These are phyloP conservation scores for Draba incana DNA, from an alignment of 345 rosid genomes.

Conservation along the genomic window DNA sequence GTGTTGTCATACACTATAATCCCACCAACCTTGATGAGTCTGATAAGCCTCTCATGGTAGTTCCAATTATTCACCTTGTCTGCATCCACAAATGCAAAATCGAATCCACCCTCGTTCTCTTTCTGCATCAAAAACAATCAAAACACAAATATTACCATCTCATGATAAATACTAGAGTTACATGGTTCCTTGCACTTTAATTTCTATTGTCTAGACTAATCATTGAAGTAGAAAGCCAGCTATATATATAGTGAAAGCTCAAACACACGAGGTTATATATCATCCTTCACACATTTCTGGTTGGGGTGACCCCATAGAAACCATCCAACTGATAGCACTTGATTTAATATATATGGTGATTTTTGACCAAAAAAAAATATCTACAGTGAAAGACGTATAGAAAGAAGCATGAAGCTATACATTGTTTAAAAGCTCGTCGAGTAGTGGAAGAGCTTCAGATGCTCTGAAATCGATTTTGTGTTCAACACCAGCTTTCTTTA, in stretches of 20 bases:
- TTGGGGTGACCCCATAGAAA: too few relatives aligned
- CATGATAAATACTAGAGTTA: too few relatives aligned
- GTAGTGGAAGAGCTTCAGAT: slow-evolving; percentile 48
- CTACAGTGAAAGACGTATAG: not conserved
- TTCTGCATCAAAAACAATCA: slow-evolving; percentile 38
- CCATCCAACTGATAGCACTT: too few relatives aligned
- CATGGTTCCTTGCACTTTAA: too few relatives aligned
- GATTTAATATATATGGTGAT: not conserved
- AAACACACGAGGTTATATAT: too few relatives aligned
- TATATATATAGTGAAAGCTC: too few relatives aligned
- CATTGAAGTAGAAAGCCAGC: not conserved
- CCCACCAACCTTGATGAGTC: slow-evolving; percentile 62
- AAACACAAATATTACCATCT: not conserved
- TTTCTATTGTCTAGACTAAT: too few relatives aligned
- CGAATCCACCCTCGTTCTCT: slow-evolving; percentile 47
- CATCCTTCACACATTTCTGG: too few relatives aligned
- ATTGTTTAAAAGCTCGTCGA: slow-evolving; percentile 48
- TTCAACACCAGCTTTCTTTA: slow-evolving; percentile 61
- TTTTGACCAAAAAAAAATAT: not conserved
- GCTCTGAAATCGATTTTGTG: slow-evolving; percentile 60
- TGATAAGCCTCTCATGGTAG: slow-evolving; percentile 65
- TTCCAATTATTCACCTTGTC: slow-evolving; percentile 53
- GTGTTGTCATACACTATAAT: slow-evolving; percentile 63
- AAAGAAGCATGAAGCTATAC: slow-evolving; percentile 27
- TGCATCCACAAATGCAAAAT: slow-evolving; percentile 63